Evolutionary conservation across 306 rosid genomes (phyloP).

Genomic region (Inga leiocalycina): DNA sequence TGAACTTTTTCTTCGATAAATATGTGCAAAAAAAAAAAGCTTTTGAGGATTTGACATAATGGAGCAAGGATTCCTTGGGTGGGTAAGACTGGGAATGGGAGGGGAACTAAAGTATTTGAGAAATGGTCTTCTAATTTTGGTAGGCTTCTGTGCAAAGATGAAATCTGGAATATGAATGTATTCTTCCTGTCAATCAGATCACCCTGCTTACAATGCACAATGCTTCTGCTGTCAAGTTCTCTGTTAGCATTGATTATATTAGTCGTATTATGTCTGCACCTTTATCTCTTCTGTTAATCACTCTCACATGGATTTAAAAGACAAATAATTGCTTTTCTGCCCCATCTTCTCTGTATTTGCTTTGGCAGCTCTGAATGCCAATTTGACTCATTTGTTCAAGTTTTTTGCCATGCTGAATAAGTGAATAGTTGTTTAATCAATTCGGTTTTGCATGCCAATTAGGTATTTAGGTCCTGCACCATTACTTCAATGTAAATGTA

Average conservation of each 20-base stretch:
- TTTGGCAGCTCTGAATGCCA: not conserved
- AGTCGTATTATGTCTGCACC: no score
- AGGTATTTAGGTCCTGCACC: not conserved
- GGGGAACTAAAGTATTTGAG: conserved; percentile 2
- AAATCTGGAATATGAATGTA: conserved; percentile 13
- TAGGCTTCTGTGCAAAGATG: not conserved
- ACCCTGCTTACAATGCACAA: conserved; percentile 18
- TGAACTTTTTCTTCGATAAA: conserved; percentile 24
- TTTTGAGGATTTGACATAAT: conserved; percentile 6
- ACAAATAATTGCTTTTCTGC: not conserved
- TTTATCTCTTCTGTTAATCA: not conserved
- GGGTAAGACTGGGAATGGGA: not conserved
- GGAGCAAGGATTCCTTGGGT: conserved; percentile 20
- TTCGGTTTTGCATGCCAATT: not conserved
- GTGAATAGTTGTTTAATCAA: not conserved
- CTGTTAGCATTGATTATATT: no score
- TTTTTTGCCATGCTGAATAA: not conserved
- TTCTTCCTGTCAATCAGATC: not conserved
- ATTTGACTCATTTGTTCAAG: not conserved
- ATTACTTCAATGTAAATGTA: not conserved
- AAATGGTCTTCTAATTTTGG: conserved; percentile 22
- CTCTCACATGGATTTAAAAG: not conserved
- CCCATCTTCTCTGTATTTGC: not conserved
- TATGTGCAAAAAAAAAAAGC: not conserved
- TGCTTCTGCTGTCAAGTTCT: not conserved